A percentile compares a stretch with the other conserved stretches of the same genome.
Evolutionary conservation across 169 alveolate species (phyloP).

Genomic region (Plasmodium malariae): DNA sequence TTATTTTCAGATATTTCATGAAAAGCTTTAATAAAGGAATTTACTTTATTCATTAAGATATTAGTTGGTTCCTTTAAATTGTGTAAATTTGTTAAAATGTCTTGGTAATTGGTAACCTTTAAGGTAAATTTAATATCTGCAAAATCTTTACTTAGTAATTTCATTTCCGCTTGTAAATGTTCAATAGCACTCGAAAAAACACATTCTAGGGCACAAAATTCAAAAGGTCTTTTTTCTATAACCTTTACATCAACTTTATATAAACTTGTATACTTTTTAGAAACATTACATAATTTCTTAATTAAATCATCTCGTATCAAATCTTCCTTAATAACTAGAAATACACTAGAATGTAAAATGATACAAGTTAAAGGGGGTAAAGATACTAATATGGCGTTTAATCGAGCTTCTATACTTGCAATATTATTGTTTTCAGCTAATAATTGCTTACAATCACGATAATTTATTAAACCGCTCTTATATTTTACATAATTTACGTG

Average conservation of each 20-base stretch:
- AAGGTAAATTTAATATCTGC: constrained; percentile 73
- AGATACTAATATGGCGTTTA: constrained; percentile 87
- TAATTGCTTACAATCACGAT: constrained; percentile 89
- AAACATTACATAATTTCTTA: constrained; percentile 79
- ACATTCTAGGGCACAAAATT: constrained; percentile 88
- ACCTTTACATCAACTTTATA: constrained; percentile 44
- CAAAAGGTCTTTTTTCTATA: constrained; percentile 84
- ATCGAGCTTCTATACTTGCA: constrained; percentile 87
- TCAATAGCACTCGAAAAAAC: constrained; percentile 86
- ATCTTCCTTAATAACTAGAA: constrained; percentile 84
- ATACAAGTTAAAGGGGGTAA: constrained; percentile 83
- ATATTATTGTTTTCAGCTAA: constrained; percentile 87
- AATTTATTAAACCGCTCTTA: constrained; percentile 85
- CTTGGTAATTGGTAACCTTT: constrained; percentile 76
- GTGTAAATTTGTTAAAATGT: constrained; percentile 84
- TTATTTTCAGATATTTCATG: constrained; percentile 79
- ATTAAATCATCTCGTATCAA: constrained; percentile 84
- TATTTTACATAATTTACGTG: constrained; percentile 67
- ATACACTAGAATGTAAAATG: constrained; percentile 80
- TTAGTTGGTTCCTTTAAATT: constrained; percentile 87
- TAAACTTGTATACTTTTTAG: constrained; percentile 77
- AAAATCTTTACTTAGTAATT: constrained; percentile 58
- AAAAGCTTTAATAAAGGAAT: constrained; percentile 83
- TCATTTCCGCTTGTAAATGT: constrained; percentile 80
- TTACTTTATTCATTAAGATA: constrained; percentile 79